Percentiles rank a stretch among this genome's conserved stretches.
These are phyloP conservation scores for Westerdykella aurantiaca DNA, from an alignment of 2,329 filamentous ascomycete genomes.

Conservation along the genomic window DNA sequence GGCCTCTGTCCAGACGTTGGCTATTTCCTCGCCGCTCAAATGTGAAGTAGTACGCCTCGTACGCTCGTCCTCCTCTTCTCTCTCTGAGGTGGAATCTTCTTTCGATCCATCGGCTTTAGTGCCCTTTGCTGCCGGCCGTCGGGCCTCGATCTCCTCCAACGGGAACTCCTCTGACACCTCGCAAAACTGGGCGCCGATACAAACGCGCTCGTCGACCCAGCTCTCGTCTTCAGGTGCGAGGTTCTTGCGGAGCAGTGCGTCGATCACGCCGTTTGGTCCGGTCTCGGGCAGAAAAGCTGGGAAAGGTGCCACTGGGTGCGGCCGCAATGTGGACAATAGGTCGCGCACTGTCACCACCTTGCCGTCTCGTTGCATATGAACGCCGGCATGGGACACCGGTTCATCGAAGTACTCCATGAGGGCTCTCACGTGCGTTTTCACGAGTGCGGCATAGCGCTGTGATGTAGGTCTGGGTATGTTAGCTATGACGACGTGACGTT, in stretches of 20 bases:
- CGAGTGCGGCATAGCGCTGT: conserved; percentile 12
- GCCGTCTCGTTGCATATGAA: conserved; percentile 7
- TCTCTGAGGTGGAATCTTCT: too few species aligned
- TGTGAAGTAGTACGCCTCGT: neutral
- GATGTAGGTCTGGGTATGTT: conserved; percentile 15
- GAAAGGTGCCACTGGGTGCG: conserved; percentile 22
- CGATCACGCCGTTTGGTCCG: conserved; percentile 15
- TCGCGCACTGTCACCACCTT: neutral
- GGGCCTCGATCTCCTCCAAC: conserved; percentile 16
- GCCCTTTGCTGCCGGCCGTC: conserved; percentile 4
- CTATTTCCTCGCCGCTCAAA: neutral
- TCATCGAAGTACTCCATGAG: conserved; percentile 13
- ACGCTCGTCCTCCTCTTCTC: conserved; percentile 8
- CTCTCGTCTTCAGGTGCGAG: conserved; percentile 22
- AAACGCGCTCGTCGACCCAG: conserved; percentile 25
- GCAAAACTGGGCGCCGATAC: conserved; percentile 26
- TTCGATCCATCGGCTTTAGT: too few species aligned
- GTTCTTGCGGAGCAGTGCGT: conserved; percentile 22
- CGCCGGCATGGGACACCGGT: conserved; percentile 4
- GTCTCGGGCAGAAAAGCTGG: conserved; percentile 9
- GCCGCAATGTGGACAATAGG: conserved; percentile 11
- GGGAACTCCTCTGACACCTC: conserved; percentile 26
- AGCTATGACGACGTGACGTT: conserved; percentile 9
- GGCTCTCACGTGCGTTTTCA: conserved; percentile 13
- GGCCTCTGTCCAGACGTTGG: neutral